Evolutionary conservation across 2,329 filamentous ascomycete genomes (phyloP).

Genomic region (Penicillium concentricum): DNA sequence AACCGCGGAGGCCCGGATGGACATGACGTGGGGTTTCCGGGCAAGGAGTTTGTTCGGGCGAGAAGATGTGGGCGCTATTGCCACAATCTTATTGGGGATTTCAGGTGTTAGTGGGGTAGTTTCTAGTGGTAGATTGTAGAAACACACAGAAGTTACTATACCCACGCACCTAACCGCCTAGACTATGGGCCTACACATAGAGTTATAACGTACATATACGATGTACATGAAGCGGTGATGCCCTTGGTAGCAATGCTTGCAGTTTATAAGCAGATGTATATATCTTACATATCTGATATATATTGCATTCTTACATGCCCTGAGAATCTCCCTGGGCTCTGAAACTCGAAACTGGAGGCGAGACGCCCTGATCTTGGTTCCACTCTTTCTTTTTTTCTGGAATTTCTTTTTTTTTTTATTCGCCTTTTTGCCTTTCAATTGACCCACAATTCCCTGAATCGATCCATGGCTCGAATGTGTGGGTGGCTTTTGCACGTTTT

Average conservation of each 20-base stretch:
- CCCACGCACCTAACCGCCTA: background rate
- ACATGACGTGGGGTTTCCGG: constrained; percentile 14
- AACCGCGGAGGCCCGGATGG: constrained; percentile 15
- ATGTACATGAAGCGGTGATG: background rate
- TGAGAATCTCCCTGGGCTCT: background rate
- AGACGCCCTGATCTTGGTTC: constrained; percentile 14
- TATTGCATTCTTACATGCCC: background rate
- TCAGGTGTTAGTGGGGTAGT: background rate
- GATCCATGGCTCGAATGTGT: constrained; percentile 19
- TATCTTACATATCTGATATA: background rate
- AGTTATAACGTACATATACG: background rate
- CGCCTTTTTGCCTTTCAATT: constrained; percentile 12
- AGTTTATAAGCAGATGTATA: background rate
- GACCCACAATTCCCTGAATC: constrained; percentile 13
- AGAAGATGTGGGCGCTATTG: constrained; percentile 6
- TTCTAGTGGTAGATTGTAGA: background rate
- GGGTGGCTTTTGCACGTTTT: constrained; percentile 2
- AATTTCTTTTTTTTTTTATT: constrained; percentile 5
- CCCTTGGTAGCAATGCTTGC: background rate
- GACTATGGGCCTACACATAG: background rate
- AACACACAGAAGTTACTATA: background rate
- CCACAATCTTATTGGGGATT: constrained; percentile 3
- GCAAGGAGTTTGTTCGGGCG: background rate
- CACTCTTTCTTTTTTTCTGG: constrained; percentile 15
- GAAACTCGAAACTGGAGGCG: background rate